Conservation (phyloP, 2,329 filamentous ascomycete genomes). For the Blastomyces percursus region DNA sequence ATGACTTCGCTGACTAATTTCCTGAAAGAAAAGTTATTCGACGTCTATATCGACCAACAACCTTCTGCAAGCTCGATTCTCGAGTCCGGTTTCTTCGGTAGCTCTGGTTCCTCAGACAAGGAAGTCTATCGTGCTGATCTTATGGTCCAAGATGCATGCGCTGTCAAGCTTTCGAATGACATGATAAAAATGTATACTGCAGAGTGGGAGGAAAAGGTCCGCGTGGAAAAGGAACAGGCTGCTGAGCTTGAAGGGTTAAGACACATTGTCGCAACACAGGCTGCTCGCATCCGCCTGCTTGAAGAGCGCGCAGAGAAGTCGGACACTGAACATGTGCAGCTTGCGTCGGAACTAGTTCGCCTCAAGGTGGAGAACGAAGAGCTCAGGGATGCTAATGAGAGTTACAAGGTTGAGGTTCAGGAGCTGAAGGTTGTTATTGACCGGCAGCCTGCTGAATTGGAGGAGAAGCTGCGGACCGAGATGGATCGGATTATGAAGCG, state of each 20-base stretch:
- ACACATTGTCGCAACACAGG: slow-evolving; percentile 53
- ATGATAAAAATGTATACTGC: slow-evolving; percentile 66
- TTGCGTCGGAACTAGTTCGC: slow-evolving; percentile 83
- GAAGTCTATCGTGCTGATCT: slow-evolving; percentile 92
- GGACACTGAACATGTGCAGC: slow-evolving; percentile 78
- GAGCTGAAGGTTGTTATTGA: slow-evolving; percentile 82
- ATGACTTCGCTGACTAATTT: slow-evolving; percentile 84
- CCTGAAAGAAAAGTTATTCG: slow-evolving; percentile 87
- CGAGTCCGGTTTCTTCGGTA: slow-evolving; percentile 95
- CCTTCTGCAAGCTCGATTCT: slow-evolving; percentile 87
- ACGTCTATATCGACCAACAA: slow-evolving; percentile 90
- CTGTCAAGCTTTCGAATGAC: slow-evolving; percentile 72
- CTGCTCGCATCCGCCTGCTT: slow-evolving; percentile 67
- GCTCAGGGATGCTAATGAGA: slow-evolving; percentile 80
- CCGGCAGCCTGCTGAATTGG: slow-evolving; percentile 78
- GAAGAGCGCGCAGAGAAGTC: slow-evolving; percentile 82
- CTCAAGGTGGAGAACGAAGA: slow-evolving; percentile 91
- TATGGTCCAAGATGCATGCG: slow-evolving; percentile 84
- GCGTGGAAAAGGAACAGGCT: slow-evolving; percentile 70
- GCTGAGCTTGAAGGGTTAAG: slow-evolving; percentile 66
- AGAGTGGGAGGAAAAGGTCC: slow-evolving; percentile 89
- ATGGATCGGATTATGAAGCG: slow-evolving; percentile 87
- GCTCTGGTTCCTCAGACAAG: slow-evolving; percentile 78
- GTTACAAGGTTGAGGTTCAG: slow-evolving; percentile 68
- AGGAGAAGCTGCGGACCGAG: slow-evolving; percentile 67